Conservation (phyloP, 179 eudicot genomes). For the Carnegiea gigantea region DNA sequence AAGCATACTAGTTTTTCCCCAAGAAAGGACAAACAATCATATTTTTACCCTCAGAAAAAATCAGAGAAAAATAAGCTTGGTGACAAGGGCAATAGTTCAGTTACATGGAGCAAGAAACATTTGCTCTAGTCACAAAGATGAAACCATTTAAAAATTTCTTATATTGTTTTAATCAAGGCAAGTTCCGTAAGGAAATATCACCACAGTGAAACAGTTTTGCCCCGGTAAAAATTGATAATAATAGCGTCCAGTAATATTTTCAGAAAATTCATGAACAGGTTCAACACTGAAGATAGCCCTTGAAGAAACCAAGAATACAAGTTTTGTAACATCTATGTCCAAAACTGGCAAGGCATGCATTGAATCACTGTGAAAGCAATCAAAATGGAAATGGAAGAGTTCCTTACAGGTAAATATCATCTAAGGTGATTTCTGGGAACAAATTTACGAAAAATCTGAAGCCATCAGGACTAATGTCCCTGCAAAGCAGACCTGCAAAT, state of each 20-base stretch:
- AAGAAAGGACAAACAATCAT: neutral
- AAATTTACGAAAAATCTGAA: constrained; percentile 84
- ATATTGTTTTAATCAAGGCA: no score
- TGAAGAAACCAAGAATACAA: neutral
- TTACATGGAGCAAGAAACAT: no score
- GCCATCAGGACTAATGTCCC: constrained; percentile 96
- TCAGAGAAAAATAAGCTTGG: neutral
- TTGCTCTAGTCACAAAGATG: no score
- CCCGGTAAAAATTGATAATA: neutral
- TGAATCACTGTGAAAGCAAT: neutral
- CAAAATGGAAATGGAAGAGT: constrained; percentile 3
- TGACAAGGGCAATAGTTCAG: no score
- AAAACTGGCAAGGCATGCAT: constrained; percentile 3
- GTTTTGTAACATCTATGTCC: neutral
- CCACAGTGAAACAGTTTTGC: neutral
- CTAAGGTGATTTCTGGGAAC: constrained; percentile 65
- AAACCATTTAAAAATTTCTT: no score
- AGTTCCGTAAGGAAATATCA: no score
- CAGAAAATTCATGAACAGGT: neutral
- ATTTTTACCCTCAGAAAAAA: neutral
- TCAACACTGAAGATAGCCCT: neutral
- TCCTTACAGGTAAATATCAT: constrained; percentile 69
- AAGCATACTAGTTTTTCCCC: neutral
- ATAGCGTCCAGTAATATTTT: neutral
- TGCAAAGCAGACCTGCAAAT: constrained; percentile 76